These are phyloP conservation scores for Malus domestica DNA, from an alignment of 306 rosid genomes.

Conservation along the genomic window DNA sequence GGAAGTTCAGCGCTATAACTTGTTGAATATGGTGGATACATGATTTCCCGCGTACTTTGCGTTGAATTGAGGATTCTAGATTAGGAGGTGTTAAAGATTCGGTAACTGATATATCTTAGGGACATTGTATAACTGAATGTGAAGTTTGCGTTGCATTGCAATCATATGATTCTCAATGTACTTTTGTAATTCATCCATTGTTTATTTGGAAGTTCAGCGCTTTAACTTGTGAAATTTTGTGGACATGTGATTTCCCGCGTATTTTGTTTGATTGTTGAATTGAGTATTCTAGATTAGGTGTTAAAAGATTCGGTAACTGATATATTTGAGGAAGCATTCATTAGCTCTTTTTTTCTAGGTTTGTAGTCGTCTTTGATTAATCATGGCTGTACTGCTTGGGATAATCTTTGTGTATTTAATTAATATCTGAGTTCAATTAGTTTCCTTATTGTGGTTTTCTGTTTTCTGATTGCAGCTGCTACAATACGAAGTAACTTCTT, in stretches of 20 bases:
- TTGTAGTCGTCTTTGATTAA: conserved; percentile 12
- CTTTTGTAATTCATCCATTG: neutral
- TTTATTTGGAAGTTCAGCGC: conserved; percentile 16
- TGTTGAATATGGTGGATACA: neutral
- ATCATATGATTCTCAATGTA: neutral
- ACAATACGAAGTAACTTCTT: conserved; percentile 18
- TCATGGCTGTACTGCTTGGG: neutral
- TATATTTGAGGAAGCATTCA: conserved; percentile 13
- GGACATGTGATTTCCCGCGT: neutral
- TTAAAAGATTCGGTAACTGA: conserved; percentile 14
- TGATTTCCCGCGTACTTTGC: conserved; percentile 3
- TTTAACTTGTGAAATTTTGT: neutral
- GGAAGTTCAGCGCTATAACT: conserved; percentile 8
- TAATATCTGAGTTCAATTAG: conserved; percentile 22
- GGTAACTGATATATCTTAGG: conserved; percentile 17
- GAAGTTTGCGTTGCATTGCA: neutral
- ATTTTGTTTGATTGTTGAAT: conserved; percentile 6
- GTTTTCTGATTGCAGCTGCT: conserved; percentile 15
- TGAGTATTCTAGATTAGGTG: neutral
- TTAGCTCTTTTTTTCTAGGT: neutral
- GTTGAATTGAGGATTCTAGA: conserved; percentile 4
- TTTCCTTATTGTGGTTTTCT: conserved; percentile 24
- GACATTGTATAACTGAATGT: neutral
- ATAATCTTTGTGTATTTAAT: neutral
- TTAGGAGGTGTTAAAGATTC: neutral